Conservation (phyloP, 2,329 filamentous ascomycete species). For the Atkinsonella texensis region DNA sequence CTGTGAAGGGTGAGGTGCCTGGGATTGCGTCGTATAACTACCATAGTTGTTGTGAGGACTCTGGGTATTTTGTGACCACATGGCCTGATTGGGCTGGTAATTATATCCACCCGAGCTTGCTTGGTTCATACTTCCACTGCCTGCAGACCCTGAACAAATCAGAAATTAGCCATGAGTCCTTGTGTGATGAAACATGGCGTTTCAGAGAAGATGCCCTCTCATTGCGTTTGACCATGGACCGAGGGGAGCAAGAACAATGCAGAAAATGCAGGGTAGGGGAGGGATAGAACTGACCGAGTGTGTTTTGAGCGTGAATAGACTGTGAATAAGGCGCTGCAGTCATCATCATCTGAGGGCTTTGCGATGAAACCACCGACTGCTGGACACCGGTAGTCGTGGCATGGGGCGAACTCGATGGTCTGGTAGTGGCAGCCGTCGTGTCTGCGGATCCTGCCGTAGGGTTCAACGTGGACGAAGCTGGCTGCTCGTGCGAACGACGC, state of each 20-base stretch:
- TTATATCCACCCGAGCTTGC: constrained; percentile 48
- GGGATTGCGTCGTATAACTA: constrained; percentile 40
- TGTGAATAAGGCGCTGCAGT: constrained; percentile 55
- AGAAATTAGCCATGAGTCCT: not conserved
- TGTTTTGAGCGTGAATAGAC: constrained; percentile 57
- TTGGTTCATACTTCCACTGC: constrained; percentile 37
- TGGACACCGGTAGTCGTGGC: constrained; percentile 42
- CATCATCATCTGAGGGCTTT: constrained; percentile 57
- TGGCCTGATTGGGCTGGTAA: constrained; percentile 45
- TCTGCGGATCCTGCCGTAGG: constrained; percentile 35
- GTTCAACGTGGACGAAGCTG: constrained; percentile 35
- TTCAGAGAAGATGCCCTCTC: no score
- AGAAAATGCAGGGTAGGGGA: constrained; percentile 13
- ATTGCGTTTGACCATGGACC: no score
- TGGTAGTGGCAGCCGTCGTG: constrained; percentile 33
- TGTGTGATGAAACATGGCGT: not conserved
- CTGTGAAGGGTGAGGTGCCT: constrained; percentile 38
- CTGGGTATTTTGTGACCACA: constrained; percentile 58
- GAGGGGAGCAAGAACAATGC: no score
- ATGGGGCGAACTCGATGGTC: constrained; percentile 47
- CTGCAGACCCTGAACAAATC: constrained; percentile 33
- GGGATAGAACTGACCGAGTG: constrained; percentile 55
- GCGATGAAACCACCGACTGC: constrained; percentile 45
- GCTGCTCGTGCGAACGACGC: constrained; percentile 71
- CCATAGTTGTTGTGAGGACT: constrained; percentile 45